phyloP scores from a whole-genome alignment of 257 asterid genomes.

The Solanum chmielewskii region DNA sequence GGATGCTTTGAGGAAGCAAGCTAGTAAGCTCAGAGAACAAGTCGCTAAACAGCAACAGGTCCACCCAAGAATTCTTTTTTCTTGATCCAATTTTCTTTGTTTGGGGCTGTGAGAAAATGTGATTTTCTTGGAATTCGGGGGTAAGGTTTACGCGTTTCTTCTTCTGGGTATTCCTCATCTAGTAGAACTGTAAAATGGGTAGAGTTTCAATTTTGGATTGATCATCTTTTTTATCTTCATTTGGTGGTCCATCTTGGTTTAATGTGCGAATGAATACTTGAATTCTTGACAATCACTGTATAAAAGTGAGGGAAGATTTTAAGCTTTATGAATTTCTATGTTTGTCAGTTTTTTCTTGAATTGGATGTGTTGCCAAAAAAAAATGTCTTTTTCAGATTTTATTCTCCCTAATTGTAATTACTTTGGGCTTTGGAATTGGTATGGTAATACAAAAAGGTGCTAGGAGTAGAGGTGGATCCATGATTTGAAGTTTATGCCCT shows the following conservation, averaged over 20 bases:
- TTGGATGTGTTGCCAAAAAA: neutral
- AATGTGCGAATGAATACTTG: neutral
- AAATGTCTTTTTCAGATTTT: neutral
- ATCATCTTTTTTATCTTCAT: neutral
- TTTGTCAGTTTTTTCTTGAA: neutral
- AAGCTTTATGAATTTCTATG: neutral
- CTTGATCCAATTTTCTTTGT: neutral
- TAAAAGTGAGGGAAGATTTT: neutral
- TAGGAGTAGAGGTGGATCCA: neutral
- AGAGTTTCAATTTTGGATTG: neutral
- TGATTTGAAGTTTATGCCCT: neutral
- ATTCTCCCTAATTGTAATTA: neutral
- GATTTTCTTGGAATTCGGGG: neutral
- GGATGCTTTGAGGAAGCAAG: conserved; percentile 96
- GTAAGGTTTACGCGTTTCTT: neutral
- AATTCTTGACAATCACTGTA: neutral
- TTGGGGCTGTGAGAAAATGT: neutral
- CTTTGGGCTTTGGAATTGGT: neutral
- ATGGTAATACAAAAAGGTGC: neutral
- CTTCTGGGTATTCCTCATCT: neutral
- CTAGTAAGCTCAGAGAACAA: conserved; percentile 79
- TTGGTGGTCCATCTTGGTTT: neutral
- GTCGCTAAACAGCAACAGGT: conserved; percentile 99
- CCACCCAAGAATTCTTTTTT: neutral
- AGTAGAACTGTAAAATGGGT: neutral